phyloP scores from a whole-genome alignment of 2,329 filamentous ascomycete genomes.

The Exophiala oligosperma region DNA sequence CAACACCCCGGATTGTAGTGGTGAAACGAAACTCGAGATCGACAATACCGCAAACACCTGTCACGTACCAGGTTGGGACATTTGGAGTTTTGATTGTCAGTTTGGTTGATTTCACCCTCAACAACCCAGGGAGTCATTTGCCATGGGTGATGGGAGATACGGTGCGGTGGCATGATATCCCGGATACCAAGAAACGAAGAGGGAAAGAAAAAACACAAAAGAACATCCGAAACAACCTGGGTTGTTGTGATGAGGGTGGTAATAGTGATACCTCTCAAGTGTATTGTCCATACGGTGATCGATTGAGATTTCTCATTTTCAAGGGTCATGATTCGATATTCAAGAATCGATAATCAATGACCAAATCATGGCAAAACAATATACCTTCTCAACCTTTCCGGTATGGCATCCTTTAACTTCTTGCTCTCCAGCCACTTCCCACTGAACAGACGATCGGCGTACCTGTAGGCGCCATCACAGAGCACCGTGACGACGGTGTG shows the following conservation, averaged over 20 bases:
- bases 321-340: no score
- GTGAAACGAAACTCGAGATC: not conserved
- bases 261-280: no score
- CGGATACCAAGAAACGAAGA: no score
- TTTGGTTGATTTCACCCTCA: not conserved
- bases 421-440: constrained; percentile 87
- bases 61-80: constrained; percentile 6
- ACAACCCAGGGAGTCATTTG: no score
- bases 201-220: no score
- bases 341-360: no score
- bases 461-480: constrained; percentile 95
- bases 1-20: constrained; percentile 5
- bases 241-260: no score
- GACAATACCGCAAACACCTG: constrained; percentile 1
- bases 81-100: not conserved
- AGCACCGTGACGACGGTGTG: constrained; percentile 91
- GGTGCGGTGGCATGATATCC: no score
- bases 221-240: no score
- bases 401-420: constrained; percentile 77
- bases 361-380: constrained; percentile 67
- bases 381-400: constrained; percentile 84
- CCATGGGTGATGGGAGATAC: no score
- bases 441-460: constrained; percentile 91
- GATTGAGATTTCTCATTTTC: no score
- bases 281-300: no score